These are phyloP conservation scores for Suillus hirtellus DNA, from an alignment of 768 basidiomycete genomes.

Conservation along the genomic window DNA sequence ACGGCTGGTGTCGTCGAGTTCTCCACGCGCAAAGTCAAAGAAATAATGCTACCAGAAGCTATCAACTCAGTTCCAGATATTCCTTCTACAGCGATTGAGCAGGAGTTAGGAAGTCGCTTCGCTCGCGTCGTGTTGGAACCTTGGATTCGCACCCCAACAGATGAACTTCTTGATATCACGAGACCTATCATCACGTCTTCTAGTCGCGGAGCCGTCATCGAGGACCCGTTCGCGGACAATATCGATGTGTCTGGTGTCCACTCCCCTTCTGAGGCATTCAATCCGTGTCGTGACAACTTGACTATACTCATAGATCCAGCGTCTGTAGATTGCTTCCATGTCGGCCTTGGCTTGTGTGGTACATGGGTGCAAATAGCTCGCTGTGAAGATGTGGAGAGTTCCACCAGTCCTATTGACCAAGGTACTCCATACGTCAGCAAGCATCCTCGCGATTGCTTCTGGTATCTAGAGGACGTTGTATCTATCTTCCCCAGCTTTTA, in stretches of 20 bases:
- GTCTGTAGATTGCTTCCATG: slow-evolving; percentile 16
- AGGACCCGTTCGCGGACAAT: slow-evolving; percentile 12
- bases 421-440: not conserved
- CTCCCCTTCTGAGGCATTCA: slow-evolving; percentile 32
- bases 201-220: slow-evolving; percentile 29
- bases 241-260: slow-evolving; percentile 28
- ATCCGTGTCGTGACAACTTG: slow-evolving; percentile 33
- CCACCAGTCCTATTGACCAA: not conserved
- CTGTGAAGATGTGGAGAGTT: slow-evolving; percentile 11
- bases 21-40: slow-evolving; percentile 57
- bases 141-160: slow-evolving; percentile 40
- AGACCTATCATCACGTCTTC: slow-evolving; percentile 33
- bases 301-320: slow-evolving; percentile 29
- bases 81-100: slow-evolving; percentile 36
- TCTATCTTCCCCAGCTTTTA: slow-evolving; percentile 54
- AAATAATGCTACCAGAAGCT: slow-evolving; percentile 39
- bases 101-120: slow-evolving; percentile 41
- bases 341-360: slow-evolving; percentile 36
- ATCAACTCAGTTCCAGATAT: not conserved
- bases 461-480: slow-evolving; percentile 59
- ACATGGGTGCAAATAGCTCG: slow-evolving; percentile 37
- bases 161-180: slow-evolving; percentile 37
- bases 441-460: slow-evolving; percentile 35
- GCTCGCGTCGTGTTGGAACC: slow-evolving; percentile 52
- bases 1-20: slow-evolving; percentile 62